Evolutionary conservation across 1,284 basidiomycete species (phyloP).

Genomic region (Termitomyces sp.): DNA sequence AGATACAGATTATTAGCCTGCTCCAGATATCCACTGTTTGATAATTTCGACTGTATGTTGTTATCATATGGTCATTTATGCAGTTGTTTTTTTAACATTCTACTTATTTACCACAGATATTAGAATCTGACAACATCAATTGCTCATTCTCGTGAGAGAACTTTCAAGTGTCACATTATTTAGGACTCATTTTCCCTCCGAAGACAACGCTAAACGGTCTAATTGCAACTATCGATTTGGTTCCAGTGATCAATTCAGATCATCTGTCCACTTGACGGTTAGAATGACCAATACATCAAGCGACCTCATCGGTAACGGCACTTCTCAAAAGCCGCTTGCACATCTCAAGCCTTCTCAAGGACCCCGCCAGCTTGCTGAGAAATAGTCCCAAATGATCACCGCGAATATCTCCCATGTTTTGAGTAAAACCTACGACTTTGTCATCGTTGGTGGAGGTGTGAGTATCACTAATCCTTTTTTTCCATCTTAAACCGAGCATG

Average conservation of each 20-base stretch:
- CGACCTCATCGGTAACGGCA: too few species aligned
- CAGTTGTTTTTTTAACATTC: neutral
- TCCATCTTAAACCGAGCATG: neutral
- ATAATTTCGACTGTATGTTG: neutral
- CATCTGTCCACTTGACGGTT: neutral
- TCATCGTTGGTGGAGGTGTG: slow-evolving; percentile 13
- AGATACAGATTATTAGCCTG: neutral
- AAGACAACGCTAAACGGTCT: neutral
- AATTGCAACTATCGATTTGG: neutral
- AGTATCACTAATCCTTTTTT: neutral
- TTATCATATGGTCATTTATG: neutral
- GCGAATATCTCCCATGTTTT: slow-evolving; percentile 21
- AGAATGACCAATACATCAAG: too few species aligned
- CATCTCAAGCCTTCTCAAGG: neutral
- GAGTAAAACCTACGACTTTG: slow-evolving; percentile 14
- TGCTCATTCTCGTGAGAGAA: neutral
- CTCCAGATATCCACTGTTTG: neutral
- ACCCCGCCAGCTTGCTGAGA: neutral
- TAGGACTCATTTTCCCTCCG: neutral
- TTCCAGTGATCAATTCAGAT: neutral
- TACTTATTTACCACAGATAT: neutral
- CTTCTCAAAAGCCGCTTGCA: neutral
- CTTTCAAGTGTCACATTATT: neutral
- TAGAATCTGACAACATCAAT: neutral
- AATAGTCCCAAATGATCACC: neutral